Percentiles rank a stretch among this genome's conserved stretches.
Conservation (phyloP, 1,284 basidiomycete genomes). For the Neolentinus lepideus region DNA sequence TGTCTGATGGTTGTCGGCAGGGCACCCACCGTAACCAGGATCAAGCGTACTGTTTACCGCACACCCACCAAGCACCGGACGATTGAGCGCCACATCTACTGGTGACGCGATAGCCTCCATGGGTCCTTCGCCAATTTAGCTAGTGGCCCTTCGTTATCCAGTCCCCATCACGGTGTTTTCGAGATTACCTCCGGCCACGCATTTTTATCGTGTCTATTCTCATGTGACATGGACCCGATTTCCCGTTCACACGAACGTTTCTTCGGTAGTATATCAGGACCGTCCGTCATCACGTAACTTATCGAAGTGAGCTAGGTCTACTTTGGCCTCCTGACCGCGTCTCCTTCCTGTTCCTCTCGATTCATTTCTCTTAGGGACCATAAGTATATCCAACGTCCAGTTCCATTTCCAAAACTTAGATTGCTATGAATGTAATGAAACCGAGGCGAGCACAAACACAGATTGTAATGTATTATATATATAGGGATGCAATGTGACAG, state of each 20-base stretch:
- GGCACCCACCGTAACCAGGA: conserved; percentile 67
- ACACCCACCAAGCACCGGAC: conserved; percentile 42
- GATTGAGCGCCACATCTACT: conserved; percentile 67
- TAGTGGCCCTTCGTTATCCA: background rate
- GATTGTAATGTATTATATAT: background rate
- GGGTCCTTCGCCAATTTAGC: background rate
- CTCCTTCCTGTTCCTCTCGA: background rate
- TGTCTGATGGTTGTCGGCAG: conserved; percentile 23
- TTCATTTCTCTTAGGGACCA: background rate
- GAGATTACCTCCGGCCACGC: background rate
- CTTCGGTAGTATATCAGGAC: background rate
- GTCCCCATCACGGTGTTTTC: background rate
- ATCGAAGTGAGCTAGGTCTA: background rate
- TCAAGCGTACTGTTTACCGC: conserved; percentile 62
- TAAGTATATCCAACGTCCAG: too few relatives aligned
- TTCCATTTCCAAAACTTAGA: background rate
- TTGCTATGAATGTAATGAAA: background rate
- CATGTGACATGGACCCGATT: background rate
- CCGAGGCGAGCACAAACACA: background rate
- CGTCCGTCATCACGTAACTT: background rate
- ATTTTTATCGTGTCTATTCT: background rate
- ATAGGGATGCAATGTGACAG: background rate
- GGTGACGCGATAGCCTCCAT: conserved; percentile 32
- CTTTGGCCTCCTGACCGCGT: background rate
- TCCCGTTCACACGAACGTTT: background rate